phyloP scores from a whole-genome alignment of 2,329 filamentous ascomycete species.

The Cryphonectria nitschkei region DNA sequence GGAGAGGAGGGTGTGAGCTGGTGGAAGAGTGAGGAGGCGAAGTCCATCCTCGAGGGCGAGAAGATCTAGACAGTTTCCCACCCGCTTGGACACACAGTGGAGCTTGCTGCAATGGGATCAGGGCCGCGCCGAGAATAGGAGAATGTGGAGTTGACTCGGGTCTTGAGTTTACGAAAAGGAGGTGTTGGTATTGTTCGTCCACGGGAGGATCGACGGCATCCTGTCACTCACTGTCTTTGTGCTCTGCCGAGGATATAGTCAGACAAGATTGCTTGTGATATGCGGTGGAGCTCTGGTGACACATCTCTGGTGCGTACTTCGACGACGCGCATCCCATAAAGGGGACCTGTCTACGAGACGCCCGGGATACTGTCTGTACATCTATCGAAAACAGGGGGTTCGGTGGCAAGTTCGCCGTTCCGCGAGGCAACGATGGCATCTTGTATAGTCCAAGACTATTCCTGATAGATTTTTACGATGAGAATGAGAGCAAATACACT shows the following conservation, averaged over 20 bases:
- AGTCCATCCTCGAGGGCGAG: conserved; percentile 67
- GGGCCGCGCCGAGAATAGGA: neutral
- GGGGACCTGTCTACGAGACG: neutral
- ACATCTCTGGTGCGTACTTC: conserved; percentile 31
- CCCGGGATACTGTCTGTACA: neutral
- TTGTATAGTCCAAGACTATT: conserved; percentile 16
- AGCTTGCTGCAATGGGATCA: neutral
- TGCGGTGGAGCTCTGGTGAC: conserved; percentile 29
- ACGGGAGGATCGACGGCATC: conserved; percentile 38
- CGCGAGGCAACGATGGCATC: conserved; percentile 25
- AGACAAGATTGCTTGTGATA: conserved; percentile 2
- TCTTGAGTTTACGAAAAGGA: neutral
- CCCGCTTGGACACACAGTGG: neutral
- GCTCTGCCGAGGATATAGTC: conserved; percentile 17
- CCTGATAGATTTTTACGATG: conserved; percentile 6
- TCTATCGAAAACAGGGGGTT: conserved; percentile 15
- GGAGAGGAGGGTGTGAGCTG: conserved; percentile 79
- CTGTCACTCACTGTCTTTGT: conserved; percentile 30
- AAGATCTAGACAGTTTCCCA: conserved; percentile 48
- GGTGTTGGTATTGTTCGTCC: conserved; percentile 31
- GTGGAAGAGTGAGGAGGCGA: conserved; percentile 85
- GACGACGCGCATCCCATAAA: conserved; percentile 34
- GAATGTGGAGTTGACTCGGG: conserved; percentile 26
- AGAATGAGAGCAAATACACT: neutral
- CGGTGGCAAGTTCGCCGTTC: conserved; percentile 15